Evolutionary conservation across 2,329 filamentous ascomycete genomes (phyloP).

Genomic region (Colletotrichum lentis): DNA sequence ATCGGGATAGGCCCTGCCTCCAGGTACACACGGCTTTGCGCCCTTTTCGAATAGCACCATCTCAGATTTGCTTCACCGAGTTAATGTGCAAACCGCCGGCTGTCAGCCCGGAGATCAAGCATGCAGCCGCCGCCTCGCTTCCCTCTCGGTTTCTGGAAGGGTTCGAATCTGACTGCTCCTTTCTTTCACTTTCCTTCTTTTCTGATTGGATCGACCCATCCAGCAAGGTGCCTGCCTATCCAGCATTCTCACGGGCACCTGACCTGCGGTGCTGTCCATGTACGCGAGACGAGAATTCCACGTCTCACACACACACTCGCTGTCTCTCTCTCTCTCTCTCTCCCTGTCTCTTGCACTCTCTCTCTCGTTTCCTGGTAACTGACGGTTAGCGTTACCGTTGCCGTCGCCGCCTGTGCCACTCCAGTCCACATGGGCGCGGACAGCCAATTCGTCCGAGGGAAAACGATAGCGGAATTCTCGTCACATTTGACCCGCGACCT

Average conservation of each 20-base stretch:
- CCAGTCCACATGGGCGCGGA: neutral
- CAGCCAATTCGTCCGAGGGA: conserved; percentile 13
- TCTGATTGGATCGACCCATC: neutral
- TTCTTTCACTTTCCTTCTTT: neutral
- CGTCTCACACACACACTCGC: neutral
- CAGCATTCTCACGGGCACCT: conserved; percentile 9
- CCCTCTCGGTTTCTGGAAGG: neutral
- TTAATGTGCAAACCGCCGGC: conserved; percentile 1
- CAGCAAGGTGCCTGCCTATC: neutral
- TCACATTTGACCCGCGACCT: neutral
- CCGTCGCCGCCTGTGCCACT: conserved; percentile 13
- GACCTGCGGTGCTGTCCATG: conserved; percentile 13
- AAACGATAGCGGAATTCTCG: neutral
- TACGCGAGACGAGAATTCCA: neutral
- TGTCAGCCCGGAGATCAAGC: conserved; percentile 25
- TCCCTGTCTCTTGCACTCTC: too few species aligned
- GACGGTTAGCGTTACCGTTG: neutral
- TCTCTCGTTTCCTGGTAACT: neutral
- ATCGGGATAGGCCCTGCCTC: conserved; percentile 28
- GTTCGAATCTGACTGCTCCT: too few species aligned
- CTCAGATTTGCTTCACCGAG: neutral
- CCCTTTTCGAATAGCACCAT: conserved; percentile 13
- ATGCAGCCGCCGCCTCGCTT: neutral
- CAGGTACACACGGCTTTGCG: conserved; percentile 6
- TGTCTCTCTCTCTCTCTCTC: neutral